A percentile compares a stretch with the other conserved stretches of the same genome.
These are phyloP conservation scores for Paspalum notatum DNA, from an alignment of 176 grass and related monocot species.

Conservation along the genomic window DNA sequence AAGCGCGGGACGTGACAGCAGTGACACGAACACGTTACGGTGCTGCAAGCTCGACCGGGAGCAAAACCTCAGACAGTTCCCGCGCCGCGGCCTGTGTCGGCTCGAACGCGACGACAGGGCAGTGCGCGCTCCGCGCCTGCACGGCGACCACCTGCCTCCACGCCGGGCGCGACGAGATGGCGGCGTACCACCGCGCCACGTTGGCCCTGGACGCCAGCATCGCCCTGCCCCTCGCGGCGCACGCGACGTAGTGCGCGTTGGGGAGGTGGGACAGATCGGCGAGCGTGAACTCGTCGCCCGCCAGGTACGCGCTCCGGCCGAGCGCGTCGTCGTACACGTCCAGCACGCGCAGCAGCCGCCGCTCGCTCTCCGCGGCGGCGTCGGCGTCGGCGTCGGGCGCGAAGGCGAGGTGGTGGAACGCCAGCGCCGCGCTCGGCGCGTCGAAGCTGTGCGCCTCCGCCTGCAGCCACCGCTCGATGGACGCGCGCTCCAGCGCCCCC, in stretches of 20 bases:
- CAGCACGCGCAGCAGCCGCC: constrained; percentile 40
- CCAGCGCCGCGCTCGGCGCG: constrained; percentile 56
- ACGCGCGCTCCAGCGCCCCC: constrained; percentile 79
- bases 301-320: constrained; percentile 47
- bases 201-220: constrained; percentile 54
- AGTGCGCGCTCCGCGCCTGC: constrained; percentile 46
- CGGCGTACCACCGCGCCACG: constrained; percentile 60
- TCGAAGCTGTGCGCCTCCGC: constrained; percentile 84
- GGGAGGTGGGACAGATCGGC: constrained; percentile 69
- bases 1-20: not conserved
- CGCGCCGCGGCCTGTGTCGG: not conserved
- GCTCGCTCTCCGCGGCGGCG: constrained; percentile 34
- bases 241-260: constrained; percentile 46
- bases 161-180: constrained; percentile 52
- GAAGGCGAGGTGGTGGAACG: constrained; percentile 64
- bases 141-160: constrained; percentile 56
- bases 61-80: not conserved
- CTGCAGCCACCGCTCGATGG: constrained; percentile 86
- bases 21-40: not conserved
- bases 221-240: constrained; percentile 46
- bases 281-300: constrained; percentile 68
- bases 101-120: not conserved
- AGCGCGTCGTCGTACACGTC: constrained; percentile 65
- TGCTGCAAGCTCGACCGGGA: not conserved
- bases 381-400: not conserved